Evolutionary conservation across 208 protist species (phyloP).

Genomic region (Leptomonas pyrrhocoris): DNA sequence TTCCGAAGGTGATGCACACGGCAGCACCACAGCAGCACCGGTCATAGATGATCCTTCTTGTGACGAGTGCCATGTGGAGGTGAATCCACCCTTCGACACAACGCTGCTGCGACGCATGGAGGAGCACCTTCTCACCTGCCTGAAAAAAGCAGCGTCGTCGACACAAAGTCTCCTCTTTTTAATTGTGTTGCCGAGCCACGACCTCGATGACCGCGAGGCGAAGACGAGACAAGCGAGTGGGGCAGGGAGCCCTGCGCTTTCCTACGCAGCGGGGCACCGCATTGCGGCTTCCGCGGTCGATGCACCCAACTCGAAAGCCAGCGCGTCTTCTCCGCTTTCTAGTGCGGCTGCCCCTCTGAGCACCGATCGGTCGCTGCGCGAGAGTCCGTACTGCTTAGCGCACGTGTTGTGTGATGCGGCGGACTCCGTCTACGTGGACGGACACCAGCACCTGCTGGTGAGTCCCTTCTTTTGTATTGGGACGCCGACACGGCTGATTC

Average conservation of each 20-base stretch:
- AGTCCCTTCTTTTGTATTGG: constrained; percentile 71
- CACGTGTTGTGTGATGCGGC: constrained; percentile 50
- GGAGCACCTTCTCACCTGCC: constrained; percentile 32
- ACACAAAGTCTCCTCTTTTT: constrained; percentile 53
- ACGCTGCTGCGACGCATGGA: constrained; percentile 66
- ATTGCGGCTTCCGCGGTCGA: background rate
- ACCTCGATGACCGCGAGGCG: constrained; percentile 44
- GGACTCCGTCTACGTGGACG: constrained; percentile 74
- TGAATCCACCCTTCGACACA: constrained; percentile 85
- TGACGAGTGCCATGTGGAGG: constrained; percentile 57
- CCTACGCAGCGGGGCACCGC: background rate
- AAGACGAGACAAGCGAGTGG: background rate
- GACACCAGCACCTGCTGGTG: constrained; percentile 70
- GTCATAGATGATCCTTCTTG: background rate
- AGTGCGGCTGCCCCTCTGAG: constrained; percentile 1
- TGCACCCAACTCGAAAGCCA: background rate
- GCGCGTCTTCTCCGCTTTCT: background rate
- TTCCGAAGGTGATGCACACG: background rate
- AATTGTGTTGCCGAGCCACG: constrained; percentile 73
- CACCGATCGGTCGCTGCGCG: constrained; percentile 48
- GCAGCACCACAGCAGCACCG: background rate
- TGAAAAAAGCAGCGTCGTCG: constrained; percentile 19
- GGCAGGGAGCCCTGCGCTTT: background rate
- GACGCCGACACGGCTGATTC: constrained; percentile 70
- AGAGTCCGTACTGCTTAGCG: constrained; percentile 56